A percentile compares a stretch with the other conserved stretches of the same genome.
These are phyloP conservation scores for Ceratocystis smalleyi DNA, from an alignment of 2,329 filamentous ascomycete genomes.

Conservation along the genomic window DNA sequence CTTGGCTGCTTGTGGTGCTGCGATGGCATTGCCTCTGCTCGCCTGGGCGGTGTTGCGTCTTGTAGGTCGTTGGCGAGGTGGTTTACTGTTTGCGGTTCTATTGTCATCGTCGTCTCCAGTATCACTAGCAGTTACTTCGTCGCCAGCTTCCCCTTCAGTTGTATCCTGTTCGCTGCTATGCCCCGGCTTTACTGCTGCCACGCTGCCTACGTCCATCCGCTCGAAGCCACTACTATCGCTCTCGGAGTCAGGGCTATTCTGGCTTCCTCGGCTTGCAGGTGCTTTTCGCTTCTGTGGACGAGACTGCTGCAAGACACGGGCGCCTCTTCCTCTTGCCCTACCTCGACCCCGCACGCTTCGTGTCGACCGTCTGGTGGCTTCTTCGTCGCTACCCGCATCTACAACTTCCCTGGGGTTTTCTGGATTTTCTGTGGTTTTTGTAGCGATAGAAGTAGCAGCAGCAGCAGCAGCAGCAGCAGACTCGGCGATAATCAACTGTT, in stretches of 20 bases:
- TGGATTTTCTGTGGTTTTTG: not conserved
- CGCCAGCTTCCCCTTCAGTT: conserved; percentile 29
- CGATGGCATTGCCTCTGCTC: not conserved
- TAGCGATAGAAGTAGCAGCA: not conserved
- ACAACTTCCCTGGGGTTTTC: not conserved
- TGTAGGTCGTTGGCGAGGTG: conserved; percentile 5
- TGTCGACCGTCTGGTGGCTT: not conserved
- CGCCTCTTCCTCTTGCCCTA: conserved; percentile 5
- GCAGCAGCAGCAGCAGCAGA: not conserved
- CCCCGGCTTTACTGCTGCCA: conserved; percentile 4
- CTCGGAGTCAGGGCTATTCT: conserved; percentile 26
- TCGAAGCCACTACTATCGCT: conserved; percentile 25
- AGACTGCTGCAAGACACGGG: conserved; percentile 23
- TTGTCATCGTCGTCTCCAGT: conserved; percentile 31
- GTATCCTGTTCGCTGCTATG: conserved; percentile 22
- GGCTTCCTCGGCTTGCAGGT: conserved; percentile 24
- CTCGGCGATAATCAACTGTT: conserved; percentile 31
- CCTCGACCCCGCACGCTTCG: not conserved
- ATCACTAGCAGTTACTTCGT: conserved; percentile 26
- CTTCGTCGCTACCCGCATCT: not conserved
- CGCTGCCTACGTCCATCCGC: conserved; percentile 35
- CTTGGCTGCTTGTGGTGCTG: not conserved
- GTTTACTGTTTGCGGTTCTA: not conserved
- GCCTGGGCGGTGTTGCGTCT: conserved; percentile 16
- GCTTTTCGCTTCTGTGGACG: conserved; percentile 38